Evolutionary conservation across 805 yeast species (phyloP).

Genomic region (Cyberlindnera maritima): DNA sequence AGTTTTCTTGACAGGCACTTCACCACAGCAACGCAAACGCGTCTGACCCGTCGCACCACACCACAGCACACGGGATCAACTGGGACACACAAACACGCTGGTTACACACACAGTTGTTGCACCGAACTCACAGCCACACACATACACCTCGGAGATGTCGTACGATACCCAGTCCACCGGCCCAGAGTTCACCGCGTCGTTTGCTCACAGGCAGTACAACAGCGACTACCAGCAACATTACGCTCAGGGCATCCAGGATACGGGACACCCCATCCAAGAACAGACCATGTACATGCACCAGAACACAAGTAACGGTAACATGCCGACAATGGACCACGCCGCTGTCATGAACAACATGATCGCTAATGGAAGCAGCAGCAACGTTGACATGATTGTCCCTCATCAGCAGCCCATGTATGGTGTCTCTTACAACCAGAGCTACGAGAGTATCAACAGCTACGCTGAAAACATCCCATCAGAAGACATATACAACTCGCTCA

Average conservation of each 20-base stretch:
- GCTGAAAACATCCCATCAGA: slow-evolving; percentile 11
- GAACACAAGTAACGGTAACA: background rate
- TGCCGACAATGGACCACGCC: background rate
- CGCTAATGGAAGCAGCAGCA: background rate
- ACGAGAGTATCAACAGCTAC: slow-evolving; percentile 9
- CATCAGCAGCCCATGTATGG: slow-evolving; percentile 5
- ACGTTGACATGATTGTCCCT: background rate
- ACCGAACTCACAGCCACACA: too few species aligned
- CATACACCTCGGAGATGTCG: background rate
- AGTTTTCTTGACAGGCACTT: background rate
- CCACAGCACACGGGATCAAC: background rate
- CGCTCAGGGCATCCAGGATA: background rate
- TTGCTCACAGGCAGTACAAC: slow-evolving; percentile 3
- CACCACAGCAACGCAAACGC: background rate
- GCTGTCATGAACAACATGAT: background rate
- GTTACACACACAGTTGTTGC: background rate
- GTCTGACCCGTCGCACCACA: background rate
- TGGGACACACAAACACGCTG: background rate
- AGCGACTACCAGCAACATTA: slow-evolving; percentile 1
- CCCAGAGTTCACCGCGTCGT: slow-evolving; percentile 1
- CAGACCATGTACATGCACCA: slow-evolving; percentile 6
- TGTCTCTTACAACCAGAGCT: slow-evolving; percentile 6
- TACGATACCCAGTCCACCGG: slow-evolving; percentile 2
- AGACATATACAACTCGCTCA: slow-evolving; percentile 14
- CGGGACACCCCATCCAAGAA: slow-evolving; percentile 1